These are phyloP conservation scores for Torulaspora quercuum DNA, from an alignment of 805 yeast species.

Conservation along the genomic window DNA sequence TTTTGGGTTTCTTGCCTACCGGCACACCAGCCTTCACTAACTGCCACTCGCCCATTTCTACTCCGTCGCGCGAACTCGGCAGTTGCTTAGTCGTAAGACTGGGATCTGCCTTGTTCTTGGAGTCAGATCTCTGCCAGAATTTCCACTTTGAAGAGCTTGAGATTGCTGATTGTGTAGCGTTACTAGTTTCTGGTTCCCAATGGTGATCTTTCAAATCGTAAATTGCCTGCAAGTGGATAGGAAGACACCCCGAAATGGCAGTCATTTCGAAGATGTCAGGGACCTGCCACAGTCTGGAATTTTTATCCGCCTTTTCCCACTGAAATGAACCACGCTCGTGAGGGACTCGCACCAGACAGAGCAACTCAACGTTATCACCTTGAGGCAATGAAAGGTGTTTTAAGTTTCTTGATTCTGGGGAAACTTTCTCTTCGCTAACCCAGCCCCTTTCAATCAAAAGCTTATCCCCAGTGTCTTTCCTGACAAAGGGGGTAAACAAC, in stretches of 20 bases:
- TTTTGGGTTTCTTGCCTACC: constrained; percentile 74
- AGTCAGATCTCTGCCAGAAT: constrained; percentile 23
- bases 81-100: background rate
- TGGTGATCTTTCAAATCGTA: constrained; percentile 64
- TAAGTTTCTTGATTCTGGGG: constrained; percentile 56
- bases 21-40: constrained; percentile 84
- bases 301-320: constrained; percentile 66
- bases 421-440: constrained; percentile 64
- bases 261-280: constrained; percentile 79
- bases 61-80: constrained; percentile 5
- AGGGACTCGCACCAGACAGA: constrained; percentile 69
- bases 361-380: constrained; percentile 58
- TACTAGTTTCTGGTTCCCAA: constrained; percentile 33
- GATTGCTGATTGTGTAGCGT: background rate
- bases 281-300: constrained; percentile 68
- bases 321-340: constrained; percentile 59
- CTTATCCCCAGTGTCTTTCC: constrained; percentile 57
- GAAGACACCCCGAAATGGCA: constrained; percentile 57
- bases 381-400: constrained; percentile 69
- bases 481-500: constrained; percentile 75
- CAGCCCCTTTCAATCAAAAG: constrained; percentile 88
- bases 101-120: background rate
- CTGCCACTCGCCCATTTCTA: constrained; percentile 53
- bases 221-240: constrained; percentile 73
- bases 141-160: constrained; percentile 28